Conservation (phyloP, 306 rosid species). For the Vicia villosa region DNA sequence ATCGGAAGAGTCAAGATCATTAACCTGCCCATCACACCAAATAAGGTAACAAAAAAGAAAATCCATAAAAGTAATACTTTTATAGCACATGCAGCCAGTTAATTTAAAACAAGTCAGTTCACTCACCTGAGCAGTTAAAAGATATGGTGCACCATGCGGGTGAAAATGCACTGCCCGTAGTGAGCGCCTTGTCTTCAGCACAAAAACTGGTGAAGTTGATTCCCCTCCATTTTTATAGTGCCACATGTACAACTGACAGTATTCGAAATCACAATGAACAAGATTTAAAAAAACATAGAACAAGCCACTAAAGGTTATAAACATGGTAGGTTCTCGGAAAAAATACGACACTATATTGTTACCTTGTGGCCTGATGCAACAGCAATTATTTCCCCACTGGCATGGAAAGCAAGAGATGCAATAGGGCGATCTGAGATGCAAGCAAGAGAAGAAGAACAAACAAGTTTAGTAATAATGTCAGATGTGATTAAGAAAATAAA, state of each 20-base stretch:
- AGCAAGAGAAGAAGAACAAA: constrained; percentile 7
- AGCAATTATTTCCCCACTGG: constrained; percentile 56
- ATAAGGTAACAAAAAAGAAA: constrained; percentile 5
- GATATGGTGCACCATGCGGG: constrained; percentile 49
- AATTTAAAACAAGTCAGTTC: constrained; percentile 29
- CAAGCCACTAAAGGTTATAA: background rate
- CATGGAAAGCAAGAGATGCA: constrained; percentile 60
- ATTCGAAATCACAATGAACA: constrained; percentile 19
- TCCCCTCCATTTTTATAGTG: constrained; percentile 45
- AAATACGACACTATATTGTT: background rate
- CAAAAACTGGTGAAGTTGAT: constrained; percentile 39
- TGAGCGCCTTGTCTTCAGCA: constrained; percentile 52
- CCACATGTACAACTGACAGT: constrained; percentile 50
- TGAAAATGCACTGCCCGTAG: constrained; percentile 60
- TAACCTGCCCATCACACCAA: constrained; percentile 48
- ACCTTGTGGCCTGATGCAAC: constrained; percentile 62
- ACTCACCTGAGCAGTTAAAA: constrained; percentile 54
- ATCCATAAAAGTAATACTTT: background rate
- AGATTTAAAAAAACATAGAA: constrained; percentile 13
- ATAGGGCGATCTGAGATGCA: constrained; percentile 49
- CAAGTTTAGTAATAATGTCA: background rate
- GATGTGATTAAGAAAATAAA: constrained; percentile 17
- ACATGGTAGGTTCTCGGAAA: constrained; percentile 16
- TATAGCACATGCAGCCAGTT: constrained; percentile 24
- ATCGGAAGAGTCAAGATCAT: constrained; percentile 52